Base-by-base conservation (phyloP, 495 filamentous ascomycete genomes). In the Copromyces sp. region DNA sequence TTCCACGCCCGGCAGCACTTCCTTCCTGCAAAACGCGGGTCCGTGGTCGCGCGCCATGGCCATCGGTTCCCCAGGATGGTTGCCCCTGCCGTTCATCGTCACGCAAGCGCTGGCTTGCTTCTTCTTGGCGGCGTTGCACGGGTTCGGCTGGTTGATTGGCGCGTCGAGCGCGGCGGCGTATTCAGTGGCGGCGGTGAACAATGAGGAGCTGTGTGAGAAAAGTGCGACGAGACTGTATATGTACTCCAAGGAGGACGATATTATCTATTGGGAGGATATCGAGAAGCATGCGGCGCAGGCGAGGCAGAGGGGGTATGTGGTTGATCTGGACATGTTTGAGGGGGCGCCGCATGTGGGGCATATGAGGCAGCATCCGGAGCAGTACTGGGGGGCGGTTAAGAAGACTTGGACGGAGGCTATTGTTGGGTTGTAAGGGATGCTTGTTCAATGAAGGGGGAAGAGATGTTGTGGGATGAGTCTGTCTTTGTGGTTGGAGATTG, bases 321-420 rank as follows among this genome's bases (percentile, higher is more conserved):
- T 83, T 9, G 81, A 82, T 37, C 68, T 79, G 38, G 80, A 85
- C 73, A 74, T 85, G 74, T 89, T 89, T 71, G 82, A 87, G 69
- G 85, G 85, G 24, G 85, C 85, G 24, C 78, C 81, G 2, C 86
- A 88, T 75, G 86, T 88, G 14, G 85, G 85, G 0, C 87, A 89
- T 75, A 86, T 89, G 85, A 77, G 86, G 37, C 69, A 79, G 72
- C 82, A 87, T 72, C 78, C 83, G 4, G 82, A 85, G 65, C 77
- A 84, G 73, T 90, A 90, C 75, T 90, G 87, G 88, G 73, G 72
- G 9, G 81, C 78, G 59, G 84, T 89, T 59, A 53, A 74, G 39
- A 74, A 69, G 24, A 79, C 79, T 35, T 89, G 87, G 87, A 79
- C 81, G n/a, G 74, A 73, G 16, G 69, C 69, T 9, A 71, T 71